Evolutionary conservation across 208 protist genomes (phyloP), one percentile per base, ranked within the genome.

Genomic region (Acanthamoeba royreba): DNA sequence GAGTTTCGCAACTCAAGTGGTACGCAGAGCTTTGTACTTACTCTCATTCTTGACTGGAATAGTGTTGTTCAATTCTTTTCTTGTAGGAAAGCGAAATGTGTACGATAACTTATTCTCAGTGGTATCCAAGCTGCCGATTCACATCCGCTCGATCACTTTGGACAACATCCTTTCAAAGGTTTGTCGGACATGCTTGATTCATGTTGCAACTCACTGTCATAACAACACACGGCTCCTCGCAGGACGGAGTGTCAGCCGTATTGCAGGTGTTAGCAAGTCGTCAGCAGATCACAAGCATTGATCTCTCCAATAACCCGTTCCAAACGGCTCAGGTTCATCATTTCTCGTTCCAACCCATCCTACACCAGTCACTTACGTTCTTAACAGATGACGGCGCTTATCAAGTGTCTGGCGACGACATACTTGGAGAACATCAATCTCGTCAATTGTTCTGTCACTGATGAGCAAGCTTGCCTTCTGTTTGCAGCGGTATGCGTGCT

Each of bases 161-260:
- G 69, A 81, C 69, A 81, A 81, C 69, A 81, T 81, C 19, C 69
- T 81, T 17, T 81, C 69, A 19, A 81, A 81, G 69, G 69, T 81
- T n/a, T n/a, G n/a, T n/a, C n/a, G n/a, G n/a, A n/a, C n/a, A n/a
- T n/a, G n/a, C n/a, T n/a, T n/a, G n/a, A n/a, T n/a, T n/a, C n/a
- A n/a, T n/a, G n/a, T n/a, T n/a, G n/a, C n/a, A n/a, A n/a, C n/a
- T n/a, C n/a, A n/a, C n/a, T n/a, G n/a, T n/a, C n/a, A n/a, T n/a
- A n/a, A n/a, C n/a, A 55, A n/a, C n/a, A 58, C 52, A 58, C 52
- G 35, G 55, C 15, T 9, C 8, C 9, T 31, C 15, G 8, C 40
- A 81, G 69, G 69, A 81, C 40, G 69, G 69, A 11, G 69, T 81
- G 69, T 81, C 69, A 19, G 69, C 69, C 4, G 69, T 81, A 25